Evolutionary conservation across 1,139 yeast species (phyloP).

Genomic region (Pichia sp.): DNA sequence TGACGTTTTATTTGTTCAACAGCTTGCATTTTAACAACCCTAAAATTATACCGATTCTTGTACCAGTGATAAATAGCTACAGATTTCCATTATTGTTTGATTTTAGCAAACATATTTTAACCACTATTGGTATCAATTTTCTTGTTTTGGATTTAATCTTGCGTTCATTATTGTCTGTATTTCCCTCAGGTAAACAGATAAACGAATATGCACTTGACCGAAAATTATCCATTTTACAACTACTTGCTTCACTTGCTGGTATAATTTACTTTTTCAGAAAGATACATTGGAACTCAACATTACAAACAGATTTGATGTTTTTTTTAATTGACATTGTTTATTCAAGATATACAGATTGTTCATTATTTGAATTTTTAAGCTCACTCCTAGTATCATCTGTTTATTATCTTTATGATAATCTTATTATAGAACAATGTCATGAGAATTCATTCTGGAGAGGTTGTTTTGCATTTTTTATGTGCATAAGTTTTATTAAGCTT

Average conservation of each 20-base stretch:
- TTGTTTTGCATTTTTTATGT: slow-evolving; percentile 2
- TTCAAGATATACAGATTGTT: slow-evolving; percentile 38
- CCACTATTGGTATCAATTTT: not conserved
- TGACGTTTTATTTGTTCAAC: slow-evolving; percentile 3
- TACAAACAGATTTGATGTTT: slow-evolving; percentile 75
- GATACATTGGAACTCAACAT: slow-evolving; percentile 69
- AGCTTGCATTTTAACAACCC: slow-evolving; percentile 1
- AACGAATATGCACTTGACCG: not conserved
- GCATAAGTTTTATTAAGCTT: slow-evolving; percentile 1
- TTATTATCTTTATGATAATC: not conserved
- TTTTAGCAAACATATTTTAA: not conserved
- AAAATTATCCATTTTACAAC: slow-evolving; percentile 4
- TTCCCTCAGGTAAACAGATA: not conserved
- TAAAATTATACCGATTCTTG: slow-evolving; percentile 1
- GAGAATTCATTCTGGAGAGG: slow-evolving; percentile 3
- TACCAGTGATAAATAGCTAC: not conserved
- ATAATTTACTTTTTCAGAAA: slow-evolving; percentile 77
- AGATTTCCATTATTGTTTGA: not conserved
- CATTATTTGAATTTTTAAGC: slow-evolving; percentile 28
- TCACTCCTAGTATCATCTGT: slow-evolving; percentile 23
- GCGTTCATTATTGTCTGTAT: not conserved
- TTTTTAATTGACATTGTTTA: slow-evolving; percentile 67
- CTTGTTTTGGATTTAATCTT: slow-evolving; percentile 3
- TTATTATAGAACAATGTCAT: not conserved
- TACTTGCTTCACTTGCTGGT: slow-evolving; percentile 65